A percentile compares a stretch with the other conserved stretches of the same genome.
phyloP scores from a whole-genome alignment of 2,329 filamentous ascomycete species.

The Arthroderma uncinatum region DNA sequence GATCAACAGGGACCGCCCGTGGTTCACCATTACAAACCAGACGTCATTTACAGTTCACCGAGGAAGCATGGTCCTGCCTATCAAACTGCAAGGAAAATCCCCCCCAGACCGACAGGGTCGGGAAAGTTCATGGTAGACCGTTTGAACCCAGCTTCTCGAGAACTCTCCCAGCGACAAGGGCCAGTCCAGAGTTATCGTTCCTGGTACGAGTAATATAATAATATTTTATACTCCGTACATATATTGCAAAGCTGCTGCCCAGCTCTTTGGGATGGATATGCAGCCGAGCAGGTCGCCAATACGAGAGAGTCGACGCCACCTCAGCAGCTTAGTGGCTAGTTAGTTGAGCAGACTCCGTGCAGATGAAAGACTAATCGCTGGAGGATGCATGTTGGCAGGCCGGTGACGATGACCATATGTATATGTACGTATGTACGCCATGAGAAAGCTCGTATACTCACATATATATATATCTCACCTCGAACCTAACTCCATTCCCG shows the following conservation, averaged over 20 bases:
- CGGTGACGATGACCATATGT: neutral
- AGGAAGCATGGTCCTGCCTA: conserved; percentile 3
- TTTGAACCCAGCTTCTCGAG: conserved; percentile 1
- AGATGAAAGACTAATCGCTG: neutral
- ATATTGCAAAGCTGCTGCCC: neutral
- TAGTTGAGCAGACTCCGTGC: too few species aligned
- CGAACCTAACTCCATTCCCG: neutral
- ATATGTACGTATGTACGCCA: neutral
- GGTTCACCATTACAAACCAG: conserved; percentile 1
- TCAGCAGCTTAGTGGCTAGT: neutral
- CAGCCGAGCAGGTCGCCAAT: neutral
- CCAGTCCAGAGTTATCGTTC: neutral
- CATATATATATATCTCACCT: neutral
- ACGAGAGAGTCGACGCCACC: neutral
- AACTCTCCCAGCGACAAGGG: neutral
- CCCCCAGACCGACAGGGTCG: neutral
- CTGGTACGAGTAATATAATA: neutral
- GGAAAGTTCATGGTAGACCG: neutral
- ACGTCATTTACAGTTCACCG: neutral
- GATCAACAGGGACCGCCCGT: neutral
- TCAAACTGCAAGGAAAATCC: neutral
- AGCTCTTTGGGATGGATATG: neutral
- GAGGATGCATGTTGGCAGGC: neutral
- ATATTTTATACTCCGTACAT: too few species aligned
- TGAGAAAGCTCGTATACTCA: neutral